phyloP scores from a whole-genome alignment of 345 rosid species.

The Firmiana major region DNA sequence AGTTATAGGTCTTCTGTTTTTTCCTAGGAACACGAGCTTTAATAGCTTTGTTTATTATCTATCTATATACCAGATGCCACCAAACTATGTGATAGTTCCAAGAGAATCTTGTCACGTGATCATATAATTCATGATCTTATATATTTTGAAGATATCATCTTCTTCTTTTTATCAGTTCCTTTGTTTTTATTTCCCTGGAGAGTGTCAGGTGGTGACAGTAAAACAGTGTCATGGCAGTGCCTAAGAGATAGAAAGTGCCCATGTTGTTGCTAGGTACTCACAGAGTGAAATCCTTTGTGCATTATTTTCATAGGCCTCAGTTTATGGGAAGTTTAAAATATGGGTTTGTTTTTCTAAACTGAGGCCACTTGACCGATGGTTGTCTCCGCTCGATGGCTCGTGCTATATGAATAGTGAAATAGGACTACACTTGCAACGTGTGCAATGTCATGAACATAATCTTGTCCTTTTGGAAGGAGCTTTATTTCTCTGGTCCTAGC shows the following conservation, averaged over 20 bases:
- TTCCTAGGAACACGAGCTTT: constrained; percentile 27
- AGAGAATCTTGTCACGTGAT: constrained; percentile 62
- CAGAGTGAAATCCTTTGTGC: constrained; percentile 4
- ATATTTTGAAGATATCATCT: constrained; percentile 3
- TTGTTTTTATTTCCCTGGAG: constrained; percentile 16
- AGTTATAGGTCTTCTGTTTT: constrained; percentile 23
- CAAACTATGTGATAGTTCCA: constrained; percentile 29
- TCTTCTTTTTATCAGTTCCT: neutral
- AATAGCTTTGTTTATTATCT: neutral
- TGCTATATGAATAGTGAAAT: constrained; percentile 16
- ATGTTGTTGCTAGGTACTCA: constrained; percentile 3
- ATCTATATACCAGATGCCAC: constrained; percentile 24
- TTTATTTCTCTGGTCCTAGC: constrained; percentile 9
- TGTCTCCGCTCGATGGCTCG: neutral
- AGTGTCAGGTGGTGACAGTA: constrained; percentile 29
- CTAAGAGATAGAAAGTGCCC: neutral
- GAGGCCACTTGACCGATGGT: neutral
- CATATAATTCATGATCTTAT: constrained; percentile 23
- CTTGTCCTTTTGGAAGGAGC: constrained; percentile 7
- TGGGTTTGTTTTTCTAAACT: constrained; percentile 9
- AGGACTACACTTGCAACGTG: neutral
- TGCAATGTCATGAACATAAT: constrained; percentile 3
- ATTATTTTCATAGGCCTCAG: constrained; percentile 10
- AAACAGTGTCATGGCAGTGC: constrained; percentile 19
- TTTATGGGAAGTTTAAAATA: constrained; percentile 8